phyloP scores from a whole-genome alignment of 2,329 filamentous ascomycete genomes.

The Verruconis gallopava region DNA sequence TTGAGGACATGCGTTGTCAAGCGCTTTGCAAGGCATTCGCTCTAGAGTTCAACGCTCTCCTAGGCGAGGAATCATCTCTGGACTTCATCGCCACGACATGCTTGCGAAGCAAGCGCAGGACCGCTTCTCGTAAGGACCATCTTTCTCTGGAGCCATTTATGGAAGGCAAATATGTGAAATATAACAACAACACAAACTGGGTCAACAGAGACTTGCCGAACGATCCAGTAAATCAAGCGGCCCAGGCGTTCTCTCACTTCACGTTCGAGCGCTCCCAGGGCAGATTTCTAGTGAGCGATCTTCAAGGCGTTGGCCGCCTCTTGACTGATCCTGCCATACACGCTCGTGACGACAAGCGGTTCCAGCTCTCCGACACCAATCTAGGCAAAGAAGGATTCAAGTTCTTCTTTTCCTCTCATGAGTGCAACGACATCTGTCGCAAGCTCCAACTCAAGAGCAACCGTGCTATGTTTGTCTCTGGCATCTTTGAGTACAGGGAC shows the following conservation, averaged over 20 bases:
- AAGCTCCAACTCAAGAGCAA: constrained; percentile 20
- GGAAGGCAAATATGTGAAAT: constrained; percentile 26
- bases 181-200: constrained; percentile 25
- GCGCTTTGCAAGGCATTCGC: constrained; percentile 30
- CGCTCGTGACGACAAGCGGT: constrained; percentile 21
- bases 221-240: constrained; percentile 18
- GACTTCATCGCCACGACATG: constrained; percentile 25
- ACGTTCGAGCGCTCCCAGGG: constrained; percentile 30
- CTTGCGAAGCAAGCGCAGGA: constrained; percentile 14
- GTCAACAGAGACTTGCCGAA: constrained; percentile 18
- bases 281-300: constrained; percentile 23
- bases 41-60: constrained; percentile 27
- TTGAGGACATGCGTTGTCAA: constrained; percentile 28
- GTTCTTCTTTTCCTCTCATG: constrained; percentile 26
- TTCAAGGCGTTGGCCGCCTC: constrained; percentile 25
- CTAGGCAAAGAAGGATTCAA: constrained; percentile 25
- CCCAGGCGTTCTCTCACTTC: constrained; percentile 32
- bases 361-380: constrained; percentile 23
- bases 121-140: constrained; percentile 10
- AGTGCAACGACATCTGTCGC: constrained; percentile 23
- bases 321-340: constrained; percentile 29
- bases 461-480: constrained; percentile 13
- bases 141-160: constrained; percentile 27
- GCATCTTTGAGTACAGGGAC: constrained; percentile 18
- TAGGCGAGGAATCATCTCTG: constrained; percentile 16